These are phyloP conservation scores for Delphinella strobiligena DNA, from an alignment of 2,329 filamentous ascomycete species.

Conservation along the genomic window DNA sequence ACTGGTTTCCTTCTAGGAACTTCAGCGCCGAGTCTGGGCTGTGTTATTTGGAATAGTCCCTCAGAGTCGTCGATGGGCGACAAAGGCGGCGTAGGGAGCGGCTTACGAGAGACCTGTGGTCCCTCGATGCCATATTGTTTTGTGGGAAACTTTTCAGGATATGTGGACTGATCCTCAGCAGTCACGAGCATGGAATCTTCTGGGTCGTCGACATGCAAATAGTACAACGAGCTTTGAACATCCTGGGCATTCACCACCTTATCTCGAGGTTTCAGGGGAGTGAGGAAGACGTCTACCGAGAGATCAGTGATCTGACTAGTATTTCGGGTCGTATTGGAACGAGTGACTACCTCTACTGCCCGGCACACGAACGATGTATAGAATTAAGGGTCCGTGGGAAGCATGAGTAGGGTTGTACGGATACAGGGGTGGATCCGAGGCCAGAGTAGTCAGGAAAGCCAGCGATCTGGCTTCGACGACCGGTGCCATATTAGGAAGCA, in stretches of 20 bases:
- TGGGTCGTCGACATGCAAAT: constrained; percentile 58
- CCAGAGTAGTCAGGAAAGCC: constrained; percentile 65
- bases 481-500: constrained; percentile 10
- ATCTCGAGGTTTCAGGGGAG: constrained; percentile 74
- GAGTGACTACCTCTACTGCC: constrained; percentile 63
- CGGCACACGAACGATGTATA: constrained; percentile 90
- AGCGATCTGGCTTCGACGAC: constrained; percentile 71
- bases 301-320: constrained; percentile 10
- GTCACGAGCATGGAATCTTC: constrained; percentile 5
- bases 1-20: too few species aligned
- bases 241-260: constrained; percentile 85
- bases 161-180: not conserved
- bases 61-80: constrained; percentile 5
- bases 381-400: constrained; percentile 57
- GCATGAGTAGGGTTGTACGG: constrained; percentile 63
- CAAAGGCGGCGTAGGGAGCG: constrained; percentile 10
- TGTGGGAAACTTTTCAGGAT: not conserved
- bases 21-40: too few species aligned
- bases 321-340: not conserved
- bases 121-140: not conserved
- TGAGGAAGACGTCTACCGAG: constrained; percentile 73
- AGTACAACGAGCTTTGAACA: constrained; percentile 80
- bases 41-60: too few species aligned
- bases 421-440: constrained; percentile 76
- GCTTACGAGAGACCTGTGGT: constrained; percentile 9